Evolutionary conservation across 352 stramenopile species (phyloP).

Genomic region (Plasmopara muralis): DNA sequence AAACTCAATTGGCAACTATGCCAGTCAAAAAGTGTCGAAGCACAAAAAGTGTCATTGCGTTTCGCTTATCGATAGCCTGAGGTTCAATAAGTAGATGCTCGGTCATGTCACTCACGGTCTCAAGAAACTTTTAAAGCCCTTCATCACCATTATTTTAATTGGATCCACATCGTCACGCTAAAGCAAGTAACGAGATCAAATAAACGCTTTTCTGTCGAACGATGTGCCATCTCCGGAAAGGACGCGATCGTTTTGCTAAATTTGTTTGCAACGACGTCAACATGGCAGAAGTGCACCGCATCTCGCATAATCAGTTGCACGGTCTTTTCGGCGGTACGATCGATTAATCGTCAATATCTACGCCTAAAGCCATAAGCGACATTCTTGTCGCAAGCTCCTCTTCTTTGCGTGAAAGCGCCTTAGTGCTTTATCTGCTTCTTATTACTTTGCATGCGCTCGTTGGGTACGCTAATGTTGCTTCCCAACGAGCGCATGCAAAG

Average conservation of each 20-base stretch:
- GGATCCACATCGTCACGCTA: conserved; percentile 86
- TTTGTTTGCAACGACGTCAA: conserved; percentile 39
- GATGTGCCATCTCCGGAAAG: conserved; percentile 47
- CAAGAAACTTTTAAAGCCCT: conserved; percentile 66
- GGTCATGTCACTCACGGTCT: conserved; percentile 49
- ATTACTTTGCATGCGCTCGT: conserved; percentile 59
- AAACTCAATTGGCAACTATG: neutral
- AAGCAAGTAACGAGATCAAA: conserved; percentile 78
- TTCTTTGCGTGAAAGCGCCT: conserved; percentile 19
- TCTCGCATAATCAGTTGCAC: conserved; percentile 26
- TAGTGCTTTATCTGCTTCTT: conserved; percentile 53
- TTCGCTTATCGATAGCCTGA: conserved; percentile 61
- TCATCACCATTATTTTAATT: conserved; percentile 81
- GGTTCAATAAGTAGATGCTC: conserved; percentile 68
- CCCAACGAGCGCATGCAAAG: no score
- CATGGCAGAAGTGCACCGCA: conserved; percentile 41
- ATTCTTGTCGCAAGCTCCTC: conserved; percentile 26
- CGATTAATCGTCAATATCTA: conserved; percentile 75
- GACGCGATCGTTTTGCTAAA: conserved; percentile 37
- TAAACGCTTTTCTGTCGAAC: conserved; percentile 24
- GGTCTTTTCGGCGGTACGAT: conserved; percentile 36
- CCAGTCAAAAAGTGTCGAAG: no score
- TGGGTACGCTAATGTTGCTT: conserved; percentile 57
- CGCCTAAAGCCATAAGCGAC: conserved; percentile 47
- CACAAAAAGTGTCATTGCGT: neutral